Evolutionary conservation across 257 asterid species (phyloP).

Genomic region (Penstemon davidsonii): DNA sequence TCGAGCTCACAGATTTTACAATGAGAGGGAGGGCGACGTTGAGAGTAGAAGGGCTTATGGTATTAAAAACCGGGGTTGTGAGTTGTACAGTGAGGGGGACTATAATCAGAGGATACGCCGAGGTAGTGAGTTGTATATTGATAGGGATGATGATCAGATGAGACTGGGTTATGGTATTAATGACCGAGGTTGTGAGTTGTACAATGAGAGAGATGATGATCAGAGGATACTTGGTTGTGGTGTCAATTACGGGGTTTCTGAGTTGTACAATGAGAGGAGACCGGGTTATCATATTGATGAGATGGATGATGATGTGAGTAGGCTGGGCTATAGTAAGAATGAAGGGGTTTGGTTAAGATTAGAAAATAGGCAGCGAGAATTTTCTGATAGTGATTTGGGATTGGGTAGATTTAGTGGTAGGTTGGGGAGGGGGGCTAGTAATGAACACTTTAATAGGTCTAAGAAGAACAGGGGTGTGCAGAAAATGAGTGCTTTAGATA

Average conservation of each 20-base stretch:
- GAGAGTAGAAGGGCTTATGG: constrained; percentile 38
- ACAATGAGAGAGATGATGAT: constrained; percentile 32
- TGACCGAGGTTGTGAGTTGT: constrained; percentile 27
- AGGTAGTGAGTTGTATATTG: constrained; percentile 2
- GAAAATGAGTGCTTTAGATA: constrained; percentile 48
- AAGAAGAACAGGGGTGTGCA: constrained; percentile 47
- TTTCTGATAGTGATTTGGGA: constrained; percentile 29
- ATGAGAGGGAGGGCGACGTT: constrained; percentile 28
- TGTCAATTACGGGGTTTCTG: constrained; percentile 24
- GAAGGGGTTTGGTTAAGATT: constrained; percentile 32
- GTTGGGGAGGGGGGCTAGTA: constrained; percentile 39
- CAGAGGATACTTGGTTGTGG: constrained; percentile 23
- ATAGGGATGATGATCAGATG: constrained; percentile 15
- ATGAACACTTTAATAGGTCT: constrained; percentile 38
- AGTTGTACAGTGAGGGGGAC: constrained; percentile 13
- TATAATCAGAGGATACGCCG: constrained; percentile 23
- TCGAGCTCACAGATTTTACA: constrained; percentile 27
- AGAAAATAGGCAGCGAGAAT: constrained; percentile 26
- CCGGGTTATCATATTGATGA: constrained; percentile 20
- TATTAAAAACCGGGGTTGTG: background rate
- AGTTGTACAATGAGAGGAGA: constrained; percentile 17
- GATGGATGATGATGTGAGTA: constrained; percentile 1
- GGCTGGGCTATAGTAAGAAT: constrained; percentile 21
- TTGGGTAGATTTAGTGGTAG: constrained; percentile 51
- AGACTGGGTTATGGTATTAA: background rate